A percentile compares a stretch with the other conserved stretches of the same genome.
Evolutionary conservation across 164 flowering plant genomes (phyloP).

Genomic region (Piper longum): DNA sequence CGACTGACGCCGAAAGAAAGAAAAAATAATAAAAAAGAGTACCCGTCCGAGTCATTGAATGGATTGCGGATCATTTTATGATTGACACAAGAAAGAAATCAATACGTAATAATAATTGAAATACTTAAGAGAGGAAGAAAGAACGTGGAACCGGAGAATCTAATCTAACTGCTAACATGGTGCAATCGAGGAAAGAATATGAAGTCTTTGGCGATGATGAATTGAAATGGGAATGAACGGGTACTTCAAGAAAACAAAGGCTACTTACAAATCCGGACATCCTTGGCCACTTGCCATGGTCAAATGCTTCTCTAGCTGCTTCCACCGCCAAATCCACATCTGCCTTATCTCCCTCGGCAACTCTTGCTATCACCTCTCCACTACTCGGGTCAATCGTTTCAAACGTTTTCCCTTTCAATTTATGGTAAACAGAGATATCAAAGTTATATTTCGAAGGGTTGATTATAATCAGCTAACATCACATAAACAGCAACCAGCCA

Average conservation of each 20-base stretch:
- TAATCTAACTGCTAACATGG: too few relatives aligned
- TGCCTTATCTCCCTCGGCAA: conserved; percentile 60
- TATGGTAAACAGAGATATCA: neutral
- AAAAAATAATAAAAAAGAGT: too few relatives aligned
- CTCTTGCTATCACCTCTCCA: conserved; percentile 39
- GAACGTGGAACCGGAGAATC: neutral
- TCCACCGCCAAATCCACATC: conserved; percentile 73
- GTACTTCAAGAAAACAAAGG: neutral
- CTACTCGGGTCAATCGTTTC: conserved; percentile 73
- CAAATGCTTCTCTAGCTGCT: conserved; percentile 78
- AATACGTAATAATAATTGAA: too few relatives aligned
- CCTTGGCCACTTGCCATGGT: conserved; percentile 81
- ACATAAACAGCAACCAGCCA: neutral
- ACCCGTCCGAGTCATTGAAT: too few relatives aligned
- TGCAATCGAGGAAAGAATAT: neutral
- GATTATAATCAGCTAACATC: neutral
- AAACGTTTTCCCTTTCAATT: conserved; percentile 45
- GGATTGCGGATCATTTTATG: too few relatives aligned
- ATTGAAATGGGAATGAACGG: neutral
- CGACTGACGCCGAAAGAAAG: too few relatives aligned
- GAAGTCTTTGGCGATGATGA: too few relatives aligned
- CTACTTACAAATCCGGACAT: conserved; percentile 51
- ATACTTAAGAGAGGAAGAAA: too few relatives aligned
- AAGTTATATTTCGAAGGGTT: neutral
- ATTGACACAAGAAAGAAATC: too few relatives aligned